phyloP scores from a whole-genome alignment of 2,329 filamentous ascomycete species.

The Pseudogymnoascus sp. region DNA sequence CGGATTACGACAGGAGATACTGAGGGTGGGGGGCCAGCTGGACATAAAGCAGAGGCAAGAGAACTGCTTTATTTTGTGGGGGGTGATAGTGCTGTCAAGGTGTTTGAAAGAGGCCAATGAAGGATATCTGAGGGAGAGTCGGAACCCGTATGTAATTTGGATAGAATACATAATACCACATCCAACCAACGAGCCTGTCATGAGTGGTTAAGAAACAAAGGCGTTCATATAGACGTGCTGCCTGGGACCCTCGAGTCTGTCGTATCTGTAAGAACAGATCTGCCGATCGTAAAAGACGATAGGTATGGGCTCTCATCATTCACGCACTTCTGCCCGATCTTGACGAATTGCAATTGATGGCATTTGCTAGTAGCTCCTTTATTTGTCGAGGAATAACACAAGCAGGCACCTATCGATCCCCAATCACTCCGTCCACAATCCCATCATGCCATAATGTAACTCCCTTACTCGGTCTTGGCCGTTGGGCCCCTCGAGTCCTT shows the following conservation, averaged over 20 bases:
- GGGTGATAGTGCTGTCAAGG: conserved; percentile 68
- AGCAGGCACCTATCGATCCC: conserved; percentile 27
- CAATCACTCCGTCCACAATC: conserved; percentile 27
- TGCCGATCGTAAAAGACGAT: background rate
- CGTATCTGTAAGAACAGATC: conserved; percentile 1
- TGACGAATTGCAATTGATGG: conserved; percentile 25
- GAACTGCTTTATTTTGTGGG: conserved; percentile 78
- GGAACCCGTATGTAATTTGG: background rate
- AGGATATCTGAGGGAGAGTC: conserved; percentile 13
- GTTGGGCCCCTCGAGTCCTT: conserved; percentile 69
- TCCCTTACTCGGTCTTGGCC: conserved; percentile 30
- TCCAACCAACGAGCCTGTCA: background rate
- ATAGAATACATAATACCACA: conserved; percentile 9
- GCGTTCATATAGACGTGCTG: background rate
- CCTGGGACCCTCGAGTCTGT: background rate
- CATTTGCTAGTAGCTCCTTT: conserved; percentile 28
- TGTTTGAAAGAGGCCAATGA: conserved; percentile 74
- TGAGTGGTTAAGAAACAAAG: background rate
- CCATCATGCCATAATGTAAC: conserved; percentile 30
- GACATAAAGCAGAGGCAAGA: conserved; percentile 42
- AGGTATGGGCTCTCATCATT: conserved; percentile 3
- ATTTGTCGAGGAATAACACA: conserved; percentile 26
- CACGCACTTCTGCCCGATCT: conserved; percentile 2
- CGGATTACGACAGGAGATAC: conserved; percentile 57
- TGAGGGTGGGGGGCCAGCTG: conserved; percentile 26